Evolutionary conservation across 2,329 filamentous ascomycete species (phyloP).

Genomic region (Talaromyces islandicus): DNA sequence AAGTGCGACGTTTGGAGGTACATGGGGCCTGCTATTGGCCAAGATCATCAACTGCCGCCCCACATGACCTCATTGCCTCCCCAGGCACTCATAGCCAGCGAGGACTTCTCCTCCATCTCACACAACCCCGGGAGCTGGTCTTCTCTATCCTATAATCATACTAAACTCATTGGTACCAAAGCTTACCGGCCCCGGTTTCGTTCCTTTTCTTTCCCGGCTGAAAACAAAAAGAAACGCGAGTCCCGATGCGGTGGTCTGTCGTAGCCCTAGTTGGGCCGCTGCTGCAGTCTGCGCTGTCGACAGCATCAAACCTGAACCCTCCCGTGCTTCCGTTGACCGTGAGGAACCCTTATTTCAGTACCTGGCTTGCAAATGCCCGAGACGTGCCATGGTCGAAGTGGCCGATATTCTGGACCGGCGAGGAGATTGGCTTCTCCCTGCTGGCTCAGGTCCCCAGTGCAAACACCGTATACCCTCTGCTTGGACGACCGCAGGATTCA

Average conservation of each 20-base stretch:
- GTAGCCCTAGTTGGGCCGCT: slow-evolving; percentile 26
- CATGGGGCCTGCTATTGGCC: neutral
- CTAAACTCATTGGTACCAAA: neutral
- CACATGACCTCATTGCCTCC: slow-evolving; percentile 9
- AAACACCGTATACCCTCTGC: slow-evolving; percentile 56
- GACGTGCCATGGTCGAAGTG: slow-evolving; percentile 73
- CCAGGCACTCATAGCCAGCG: slow-evolving; percentile 1
- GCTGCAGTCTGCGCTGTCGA: slow-evolving; percentile 36
- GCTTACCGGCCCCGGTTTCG: neutral
- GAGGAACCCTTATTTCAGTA: slow-evolving; percentile 69
- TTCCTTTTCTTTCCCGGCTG: slow-evolving; percentile 2
- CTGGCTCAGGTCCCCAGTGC: slow-evolving; percentile 57
- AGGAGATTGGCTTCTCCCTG: slow-evolving; percentile 59
- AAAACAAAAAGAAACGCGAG: neutral
- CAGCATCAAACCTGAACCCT: slow-evolving; percentile 51
- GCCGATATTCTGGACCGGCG: slow-evolving; percentile 80
- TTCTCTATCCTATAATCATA: neutral
- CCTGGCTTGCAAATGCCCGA: slow-evolving; percentile 68
- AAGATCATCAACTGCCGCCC: neutral
- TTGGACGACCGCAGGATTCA: slow-evolving; percentile 62
- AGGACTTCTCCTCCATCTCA: neutral
- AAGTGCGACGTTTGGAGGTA: neutral
- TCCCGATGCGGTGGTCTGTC: slow-evolving; percentile 26
- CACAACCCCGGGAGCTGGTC: neutral
- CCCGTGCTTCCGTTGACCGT: slow-evolving; percentile 70